Evolutionary conservation across 1,139 yeast species (phyloP), one percentile per base, ranked within the genome.

Genomic region (Yamadazyma kanchanaburiensis): DNA sequence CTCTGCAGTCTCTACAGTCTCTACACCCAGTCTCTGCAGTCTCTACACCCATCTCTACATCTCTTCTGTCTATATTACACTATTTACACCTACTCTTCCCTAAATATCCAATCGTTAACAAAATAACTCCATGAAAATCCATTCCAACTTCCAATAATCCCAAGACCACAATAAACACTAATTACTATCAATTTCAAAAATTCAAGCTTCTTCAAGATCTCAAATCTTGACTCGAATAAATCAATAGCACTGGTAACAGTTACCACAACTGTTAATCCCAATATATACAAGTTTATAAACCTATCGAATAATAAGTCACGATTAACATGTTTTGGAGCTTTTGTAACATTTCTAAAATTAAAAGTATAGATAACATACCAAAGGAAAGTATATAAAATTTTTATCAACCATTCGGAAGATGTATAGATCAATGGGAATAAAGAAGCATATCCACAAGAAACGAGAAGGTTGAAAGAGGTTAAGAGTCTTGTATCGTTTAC

Each of bases 61-160:
- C n/a, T n/a, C n/a, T n/a, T n/a, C n/a, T n/a, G n/a, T n/a, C n/a
- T n/a, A n/a, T n/a, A n/a, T n/a, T n/a, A n/a, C n/a, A n/a, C 11
- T 20, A 21, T 12, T 8, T 20, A 15, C 21, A 39, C 38, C 20
- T 18, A 10, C 7, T 18, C 20, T 7, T 18, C 20, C 22, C 29
- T 39, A 21, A 40, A 43, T 6, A 43, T 42, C 11, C 41, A 32
- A 43, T 82, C 91, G 45, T 81, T 85, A 32, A 86, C 78, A 53
- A 88, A 84, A 52, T 86, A 89, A 28, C 85, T 61, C 95, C 95
- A 87, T 35, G 84, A 77, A 42, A 91, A 75, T 2, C 94, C 94
- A 39, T 83, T 75, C 95, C 96, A 94, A 33, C 95, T 79, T 28
- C 88, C 74, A 5, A 89, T 67, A 3, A 91, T 77, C 5, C 98